These are phyloP conservation scores for Eucalyptus cloeziana DNA, from an alignment of 345 rosid species.

Conservation along the genomic window DNA sequence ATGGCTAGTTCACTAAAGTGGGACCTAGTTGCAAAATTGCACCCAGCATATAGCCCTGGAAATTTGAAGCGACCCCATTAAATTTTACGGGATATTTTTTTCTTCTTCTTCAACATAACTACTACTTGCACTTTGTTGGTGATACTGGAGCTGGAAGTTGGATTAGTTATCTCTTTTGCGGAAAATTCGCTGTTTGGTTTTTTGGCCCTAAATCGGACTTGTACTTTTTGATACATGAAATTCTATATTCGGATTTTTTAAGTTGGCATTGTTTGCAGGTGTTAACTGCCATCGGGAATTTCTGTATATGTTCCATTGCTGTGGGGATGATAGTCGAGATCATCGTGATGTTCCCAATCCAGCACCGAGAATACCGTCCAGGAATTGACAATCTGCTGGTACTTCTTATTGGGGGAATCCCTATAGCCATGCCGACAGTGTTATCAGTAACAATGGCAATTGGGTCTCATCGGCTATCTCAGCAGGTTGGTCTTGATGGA, in stretches of 20 bases:
- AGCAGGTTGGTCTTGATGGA: slow-evolving; percentile 27
- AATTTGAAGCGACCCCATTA: background rate
- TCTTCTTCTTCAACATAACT: background rate
- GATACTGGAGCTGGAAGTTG: background rate
- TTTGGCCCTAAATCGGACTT: background rate
- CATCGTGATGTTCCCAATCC: slow-evolving; percentile 84
- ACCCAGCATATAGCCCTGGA: background rate
- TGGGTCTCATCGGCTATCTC: slow-evolving; percentile 52
- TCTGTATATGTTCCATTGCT: slow-evolving; percentile 85
- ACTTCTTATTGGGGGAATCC: slow-evolving; percentile 60
- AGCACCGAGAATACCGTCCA: slow-evolving; percentile 61
- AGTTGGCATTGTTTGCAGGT: slow-evolving; percentile 22
- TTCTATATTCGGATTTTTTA: background rate
- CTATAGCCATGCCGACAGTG: slow-evolving; percentile 70
- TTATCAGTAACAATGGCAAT: slow-evolving; percentile 67
- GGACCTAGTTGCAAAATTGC: background rate
- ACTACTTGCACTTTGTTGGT: background rate
- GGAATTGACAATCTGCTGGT: slow-evolving; percentile 81
- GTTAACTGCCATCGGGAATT: slow-evolving; percentile 81
- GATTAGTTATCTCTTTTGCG: background rate
- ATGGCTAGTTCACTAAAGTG: background rate
- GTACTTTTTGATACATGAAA: background rate
- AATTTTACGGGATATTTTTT: background rate
- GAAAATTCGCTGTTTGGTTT: background rate
- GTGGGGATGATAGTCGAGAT: slow-evolving; percentile 73